phyloP scores from a whole-genome alignment of 1,284 basidiomycete genomes.

The Ganoderma multipileum region DNA sequence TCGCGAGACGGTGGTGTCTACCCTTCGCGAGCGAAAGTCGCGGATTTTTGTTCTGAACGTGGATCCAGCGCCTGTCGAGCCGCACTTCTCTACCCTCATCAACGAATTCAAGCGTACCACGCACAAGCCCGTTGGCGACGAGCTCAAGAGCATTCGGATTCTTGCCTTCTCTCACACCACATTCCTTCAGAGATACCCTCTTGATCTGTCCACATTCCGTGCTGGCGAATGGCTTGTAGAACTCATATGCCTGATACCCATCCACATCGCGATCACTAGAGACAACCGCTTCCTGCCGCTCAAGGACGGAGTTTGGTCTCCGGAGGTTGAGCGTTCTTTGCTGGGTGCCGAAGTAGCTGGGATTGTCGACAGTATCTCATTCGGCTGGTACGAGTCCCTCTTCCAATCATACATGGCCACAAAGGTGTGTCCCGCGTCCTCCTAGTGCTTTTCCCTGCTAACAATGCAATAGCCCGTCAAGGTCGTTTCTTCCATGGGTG shows the following conservation, averaged over 20 bases:
- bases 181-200: not conserved
- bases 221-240: constrained; percentile 70
- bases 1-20: constrained; percentile 50
- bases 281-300: constrained; percentile 67
- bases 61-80: constrained; percentile 42
- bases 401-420: constrained; percentile 67
- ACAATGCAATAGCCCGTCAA: constrained; percentile 55
- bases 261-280: constrained; percentile 63
- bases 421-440: constrained; percentile 47
- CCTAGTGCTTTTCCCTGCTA: not conserved
- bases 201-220: constrained; percentile 39
- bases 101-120: constrained; percentile 53
- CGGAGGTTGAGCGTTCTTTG: constrained; percentile 56
- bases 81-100: constrained; percentile 55
- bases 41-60: constrained; percentile 54
- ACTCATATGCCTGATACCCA: constrained; percentile 67
- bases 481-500: constrained; percentile 71
- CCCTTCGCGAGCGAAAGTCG: constrained; percentile 38
- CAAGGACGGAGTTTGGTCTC: constrained; percentile 61
- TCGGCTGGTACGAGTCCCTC: constrained; percentile 73
- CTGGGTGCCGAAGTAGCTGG: constrained; percentile 64
- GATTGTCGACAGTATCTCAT: constrained; percentile 61
- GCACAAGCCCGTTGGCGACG: constrained; percentile 56
- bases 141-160: constrained; percentile 47
- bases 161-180: constrained; percentile 34